phyloP scores from a whole-genome alignment of 179 eudicot species.

The Carnegiea gigantea region DNA sequence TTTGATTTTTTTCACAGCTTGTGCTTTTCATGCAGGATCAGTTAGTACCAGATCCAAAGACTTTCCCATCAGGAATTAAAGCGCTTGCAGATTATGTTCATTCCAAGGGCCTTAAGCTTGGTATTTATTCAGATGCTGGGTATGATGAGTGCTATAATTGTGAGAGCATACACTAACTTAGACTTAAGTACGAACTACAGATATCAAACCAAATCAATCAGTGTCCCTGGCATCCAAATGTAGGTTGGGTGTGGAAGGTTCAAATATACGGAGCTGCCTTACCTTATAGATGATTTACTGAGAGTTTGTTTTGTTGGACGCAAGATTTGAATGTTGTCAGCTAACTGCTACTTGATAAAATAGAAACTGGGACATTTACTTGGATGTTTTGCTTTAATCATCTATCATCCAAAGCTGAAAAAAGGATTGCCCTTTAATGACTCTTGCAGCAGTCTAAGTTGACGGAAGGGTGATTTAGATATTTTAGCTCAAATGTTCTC shows the following conservation, averaged over 20 bases:
- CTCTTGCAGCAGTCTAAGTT: neutral
- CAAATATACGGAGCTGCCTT: neutral
- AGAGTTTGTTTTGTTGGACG: neutral
- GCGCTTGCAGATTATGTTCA: constrained; percentile 94
- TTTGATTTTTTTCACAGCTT: constrained; percentile 9
- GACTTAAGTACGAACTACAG: neutral
- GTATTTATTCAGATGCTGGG: constrained; percentile 99
- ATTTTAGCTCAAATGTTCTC: neutral
- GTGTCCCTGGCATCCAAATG: neutral
- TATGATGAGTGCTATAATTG: constrained; percentile 29
- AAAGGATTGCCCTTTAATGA: neutral
- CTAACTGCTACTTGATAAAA: neutral
- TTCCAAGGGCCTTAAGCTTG: constrained; percentile 85
- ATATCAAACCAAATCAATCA: neutral
- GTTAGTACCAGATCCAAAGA: constrained; percentile 68
- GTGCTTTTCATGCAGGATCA: constrained; percentile 54
- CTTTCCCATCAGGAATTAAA: constrained; percentile 88
- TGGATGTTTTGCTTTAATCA: neutral
- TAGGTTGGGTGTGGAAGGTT: neutral
- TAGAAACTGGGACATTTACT: neutral
- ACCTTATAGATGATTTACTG: neutral
- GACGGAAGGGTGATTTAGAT: neutral
- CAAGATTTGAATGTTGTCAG: neutral
- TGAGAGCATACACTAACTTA: neutral
- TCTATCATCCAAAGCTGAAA: neutral